Conservation (phyloP, 169 alveolate species). For the Plasmodium adleri region DNA sequence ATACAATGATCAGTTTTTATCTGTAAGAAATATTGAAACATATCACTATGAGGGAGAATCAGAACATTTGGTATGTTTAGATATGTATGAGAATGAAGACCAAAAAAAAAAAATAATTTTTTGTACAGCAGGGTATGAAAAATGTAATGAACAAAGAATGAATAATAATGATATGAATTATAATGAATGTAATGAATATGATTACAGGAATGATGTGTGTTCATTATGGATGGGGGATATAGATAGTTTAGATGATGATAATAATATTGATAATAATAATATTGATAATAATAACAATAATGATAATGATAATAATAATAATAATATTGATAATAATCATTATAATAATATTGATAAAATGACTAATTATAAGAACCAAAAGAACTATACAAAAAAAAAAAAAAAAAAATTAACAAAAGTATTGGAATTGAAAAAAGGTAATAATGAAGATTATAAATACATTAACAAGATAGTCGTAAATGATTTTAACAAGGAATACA, state of each 20-base stretch:
- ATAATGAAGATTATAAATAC: slow-evolving; percentile 1
- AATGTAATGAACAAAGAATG: neutral
- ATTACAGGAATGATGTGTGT: slow-evolving; percentile 13
- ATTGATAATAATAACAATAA: neutral
- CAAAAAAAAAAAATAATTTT: slow-evolving; percentile 12
- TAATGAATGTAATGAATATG: neutral
- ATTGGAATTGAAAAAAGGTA: slow-evolving; percentile 13
- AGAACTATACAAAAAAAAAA: neutral
- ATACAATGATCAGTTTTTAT: slow-evolving; percentile 36
- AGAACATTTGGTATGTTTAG: slow-evolving; percentile 60
- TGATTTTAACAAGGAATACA: slow-evolving; percentile 27
- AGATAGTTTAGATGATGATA: slow-evolving; percentile 27
- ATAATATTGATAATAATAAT: neutral
- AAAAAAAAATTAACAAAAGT: slow-evolving; percentile 18
- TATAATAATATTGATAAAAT: neutral
- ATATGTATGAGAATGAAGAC: slow-evolving; percentile 24
- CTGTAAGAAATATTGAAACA: slow-evolving; percentile 33
- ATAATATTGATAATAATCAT: neutral
- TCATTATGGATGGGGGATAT: slow-evolving; percentile 32
- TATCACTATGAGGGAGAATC: slow-evolving; percentile 46
- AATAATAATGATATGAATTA: neutral
- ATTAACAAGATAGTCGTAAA: slow-evolving; percentile 55
- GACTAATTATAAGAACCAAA: neutral
- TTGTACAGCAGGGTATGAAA: slow-evolving; percentile 33
- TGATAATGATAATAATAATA: neutral